Percentiles rank a stretch among this genome's conserved stretches.
These are phyloP conservation scores for Phytophthora pluvialis DNA, from an alignment of 352 stramenopile species.

Conservation along the genomic window DNA sequence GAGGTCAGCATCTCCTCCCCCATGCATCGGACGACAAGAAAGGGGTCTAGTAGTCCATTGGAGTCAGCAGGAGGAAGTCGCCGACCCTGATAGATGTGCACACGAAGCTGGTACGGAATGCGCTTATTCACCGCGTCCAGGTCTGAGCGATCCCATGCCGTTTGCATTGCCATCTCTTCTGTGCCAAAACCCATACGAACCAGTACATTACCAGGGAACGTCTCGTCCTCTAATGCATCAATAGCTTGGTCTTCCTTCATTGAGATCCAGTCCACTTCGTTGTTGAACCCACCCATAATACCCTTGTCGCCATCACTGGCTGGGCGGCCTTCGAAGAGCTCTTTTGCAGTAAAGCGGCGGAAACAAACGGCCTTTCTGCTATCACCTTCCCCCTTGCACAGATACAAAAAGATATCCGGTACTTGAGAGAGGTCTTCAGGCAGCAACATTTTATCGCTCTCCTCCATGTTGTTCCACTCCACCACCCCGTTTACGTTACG, in stretches of 20 bases:
- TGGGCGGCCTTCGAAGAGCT: conserved; percentile 59
- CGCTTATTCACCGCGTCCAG: conserved; percentile 75
- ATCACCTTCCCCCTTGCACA: conserved; percentile 75
- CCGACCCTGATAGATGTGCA: conserved; percentile 87
- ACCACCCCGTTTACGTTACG: conserved; percentile 84
- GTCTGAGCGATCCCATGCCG: conserved; percentile 58
- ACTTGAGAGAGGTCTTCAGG: conserved; percentile 78
- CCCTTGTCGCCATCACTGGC: conserved; percentile 8
- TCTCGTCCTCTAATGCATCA: conserved; percentile 76
- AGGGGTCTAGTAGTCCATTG: conserved; percentile 87
- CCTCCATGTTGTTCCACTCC: conserved; percentile 84
- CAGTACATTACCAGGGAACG: conserved; percentile 85
- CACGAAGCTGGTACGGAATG: conserved; percentile 82
- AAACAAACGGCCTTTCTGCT: conserved; percentile 76
- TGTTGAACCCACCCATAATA: conserved; percentile 52
- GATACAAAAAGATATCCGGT: conserved; percentile 90
- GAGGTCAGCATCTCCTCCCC: conserved; percentile 75
- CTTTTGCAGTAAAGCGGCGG: conserved; percentile 78
- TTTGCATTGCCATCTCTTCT: conserved; percentile 68
- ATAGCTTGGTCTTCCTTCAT: conserved; percentile 86
- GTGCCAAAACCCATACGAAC: conserved; percentile 81
- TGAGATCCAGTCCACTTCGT: conserved; percentile 70
- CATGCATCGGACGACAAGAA: conserved; percentile 82
- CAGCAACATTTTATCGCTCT: conserved; percentile 81
- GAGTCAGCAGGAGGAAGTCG: conserved; percentile 82